A percentile compares a stretch with the other conserved stretches of the same genome.
Conservation (phyloP, 768 basidiomycete genomes). For the Trametopsis cervina region DNA sequence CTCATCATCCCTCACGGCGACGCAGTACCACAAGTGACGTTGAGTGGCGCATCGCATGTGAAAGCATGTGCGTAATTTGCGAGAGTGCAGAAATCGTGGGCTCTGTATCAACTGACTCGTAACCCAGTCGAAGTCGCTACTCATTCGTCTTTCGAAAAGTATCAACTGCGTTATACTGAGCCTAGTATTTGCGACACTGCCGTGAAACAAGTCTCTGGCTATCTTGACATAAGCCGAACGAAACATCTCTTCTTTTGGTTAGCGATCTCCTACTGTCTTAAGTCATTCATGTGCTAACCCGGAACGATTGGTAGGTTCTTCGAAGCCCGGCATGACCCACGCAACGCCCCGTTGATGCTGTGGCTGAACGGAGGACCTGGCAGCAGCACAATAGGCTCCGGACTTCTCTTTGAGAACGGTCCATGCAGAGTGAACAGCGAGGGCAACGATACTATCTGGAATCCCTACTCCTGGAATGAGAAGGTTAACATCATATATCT, state of each 20-base stretch:
- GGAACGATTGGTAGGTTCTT: slow-evolving; percentile 21
- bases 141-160: slow-evolving; percentile 41
- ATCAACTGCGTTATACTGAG: slow-evolving; percentile 56
- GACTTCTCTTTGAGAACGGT: slow-evolving; percentile 21
- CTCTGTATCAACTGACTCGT: background rate
- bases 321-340: slow-evolving; percentile 21
- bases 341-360: slow-evolving; percentile 22
- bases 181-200: slow-evolving; percentile 71
- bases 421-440: slow-evolving; percentile 20
- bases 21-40: no score
- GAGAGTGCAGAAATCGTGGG: no score
- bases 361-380: slow-evolving; percentile 25
- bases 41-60: no score
- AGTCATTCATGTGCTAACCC: background rate
- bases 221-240: slow-evolving; percentile 40
- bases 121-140: slow-evolving; percentile 60
- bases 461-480: slow-evolving; percentile 38
- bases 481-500: slow-evolving; percentile 28
- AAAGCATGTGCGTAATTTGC: no score
- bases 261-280: background rate
- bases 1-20: background rate
- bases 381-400: slow-evolving; percentile 15
- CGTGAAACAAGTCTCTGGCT: slow-evolving; percentile 48
- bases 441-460: slow-evolving; percentile 19
- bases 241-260: slow-evolving; percentile 51